phyloP scores from a whole-genome alignment of 352 stramenopile species.

The Elongisporangium anandrum region DNA sequence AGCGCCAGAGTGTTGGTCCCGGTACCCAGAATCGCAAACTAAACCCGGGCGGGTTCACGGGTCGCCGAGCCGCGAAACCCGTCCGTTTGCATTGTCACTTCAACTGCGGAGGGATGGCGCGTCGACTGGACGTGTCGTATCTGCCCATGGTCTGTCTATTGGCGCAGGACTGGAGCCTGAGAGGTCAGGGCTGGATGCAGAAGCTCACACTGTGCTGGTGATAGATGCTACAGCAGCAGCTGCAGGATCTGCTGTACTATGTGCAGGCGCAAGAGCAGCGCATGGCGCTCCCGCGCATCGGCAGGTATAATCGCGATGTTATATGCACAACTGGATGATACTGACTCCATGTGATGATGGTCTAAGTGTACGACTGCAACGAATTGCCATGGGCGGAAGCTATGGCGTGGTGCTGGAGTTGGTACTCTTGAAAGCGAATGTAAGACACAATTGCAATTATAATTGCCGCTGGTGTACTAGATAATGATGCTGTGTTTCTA shows the following conservation, averaged over 20 bases:
- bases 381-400: slow-evolving; percentile 16
- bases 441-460: slow-evolving; percentile 2
- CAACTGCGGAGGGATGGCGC: neutral
- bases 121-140: slow-evolving; percentile 15
- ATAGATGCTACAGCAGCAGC: slow-evolving; percentile 50
- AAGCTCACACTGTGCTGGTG: neutral
- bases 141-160: slow-evolving; percentile 11
- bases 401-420: slow-evolving; percentile 31
- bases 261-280: slow-evolving; percentile 41
- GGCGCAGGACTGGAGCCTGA: neutral
- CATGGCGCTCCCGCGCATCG: slow-evolving; percentile 45
- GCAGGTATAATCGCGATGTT: no score
- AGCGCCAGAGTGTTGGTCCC: neutral
- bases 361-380: slow-evolving; percentile 19
- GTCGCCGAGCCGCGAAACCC: neutral
- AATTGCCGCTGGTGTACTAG: neutral
- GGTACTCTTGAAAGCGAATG: slow-evolving; percentile 32
- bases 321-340: neutral
- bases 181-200: neutral
- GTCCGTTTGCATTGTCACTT: neutral
- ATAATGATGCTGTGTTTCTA: slow-evolving; percentile 4
- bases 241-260: slow-evolving; percentile 56
- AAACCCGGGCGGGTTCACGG: neutral
- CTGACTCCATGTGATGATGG: neutral
- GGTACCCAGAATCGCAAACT: neutral